Base-by-base conservation (phyloP, 805 yeast species). In the Debaryomyces maramus region DNA sequence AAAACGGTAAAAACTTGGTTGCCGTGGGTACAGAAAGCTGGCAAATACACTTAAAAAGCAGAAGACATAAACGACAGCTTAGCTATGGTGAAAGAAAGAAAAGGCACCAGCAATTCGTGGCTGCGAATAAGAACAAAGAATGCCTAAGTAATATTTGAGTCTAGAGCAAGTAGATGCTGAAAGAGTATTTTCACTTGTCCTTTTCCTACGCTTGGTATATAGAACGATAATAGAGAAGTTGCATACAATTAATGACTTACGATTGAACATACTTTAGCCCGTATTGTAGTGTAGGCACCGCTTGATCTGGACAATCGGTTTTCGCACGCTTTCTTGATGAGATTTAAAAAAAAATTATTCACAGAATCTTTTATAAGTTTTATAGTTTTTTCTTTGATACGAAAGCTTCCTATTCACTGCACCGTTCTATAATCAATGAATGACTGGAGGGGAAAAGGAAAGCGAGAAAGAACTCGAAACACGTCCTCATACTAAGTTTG, bases 1-100 rank as follows among this genome's bases (percentile, higher is more conserved):
- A 69, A 24, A 68, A 72, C 3, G 80, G 80, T 1, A 70, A 78
- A 3, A 71, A 77, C 1, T 58, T 84, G 10, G 72, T 88, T 0
- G 75, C 85, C 1, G 80, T 93, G 6, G 97, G 97, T 0, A 80
- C 77, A 36, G 76, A 78, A 1, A 83, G 75, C 36, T 88, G 87
- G 83, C 59, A 77, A 5, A 72, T 76, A 4, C 99, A 91, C 60
- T 43, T 80, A 34, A 63, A 65, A 14, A 81, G 96, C 42, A 72
- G 81, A 44, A 73, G 85, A 41, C 99, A 90, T 54, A 76, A 72
- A 46, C 66, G 72, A n/a, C 75, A 71, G 39, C 34, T 74, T 13
- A 65, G 67, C 11, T 64, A 76, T 38, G 74, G 75, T 0, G 71
- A 71, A 34, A 67, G 74, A 33, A 80, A 77, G 55, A 63, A 75